Base-by-base conservation (phyloP, 2,329 filamentous ascomycete genomes). In the Corynespora cassiicola region DNA sequence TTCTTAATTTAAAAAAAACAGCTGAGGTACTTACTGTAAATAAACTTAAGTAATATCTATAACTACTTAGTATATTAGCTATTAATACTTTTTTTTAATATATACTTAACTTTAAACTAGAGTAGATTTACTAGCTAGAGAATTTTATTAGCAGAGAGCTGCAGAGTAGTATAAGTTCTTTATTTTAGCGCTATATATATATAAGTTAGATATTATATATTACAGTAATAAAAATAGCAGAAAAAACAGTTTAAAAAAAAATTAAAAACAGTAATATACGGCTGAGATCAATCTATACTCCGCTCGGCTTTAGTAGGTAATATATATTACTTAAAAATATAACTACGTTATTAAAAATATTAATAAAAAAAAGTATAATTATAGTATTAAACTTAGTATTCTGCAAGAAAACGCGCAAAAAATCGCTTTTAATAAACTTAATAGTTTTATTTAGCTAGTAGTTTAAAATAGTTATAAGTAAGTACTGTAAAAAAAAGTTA, bases 251-350 rank as follows among this genome's bases (percentile, higher is more conserved):
- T 3, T 14, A 21, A 11, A 22, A 39, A 25, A 11, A n/a, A n/a
- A n/a, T n/a, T n/a, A 17, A 27, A 16, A 28, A 34, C 22, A 34
- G 22, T 34, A 28, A 39, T 31, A 9, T 34, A 39, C 37, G 37
- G 28, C 37, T 31, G 24, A 39, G 29, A 16, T 39, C 34, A 31
- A 39, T 39, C 37, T 31, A 34, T 11, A 39, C 29, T 34, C 37
- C 37, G 24, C 37, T 31, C 31, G 37, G 30, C 16, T 39, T 39
- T 31, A 39, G 37, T 19, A 39, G 30, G 18, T 31, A 31, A 29
- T 39, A 24, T 34, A 39, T 39, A 18, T 39, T 39, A 31, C 37
- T 39, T 24, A 39, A 21, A 24, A 39, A 39, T 29, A 24, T 25
- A 18, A 39, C 25, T 18, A 39, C 37, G 30, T 39, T 39, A 1